Evolutionary conservation across 768 basidiomycete species (phyloP), one percentile per base, ranked within the genome.

Genomic region (Tremella yokohamensis): DNA sequence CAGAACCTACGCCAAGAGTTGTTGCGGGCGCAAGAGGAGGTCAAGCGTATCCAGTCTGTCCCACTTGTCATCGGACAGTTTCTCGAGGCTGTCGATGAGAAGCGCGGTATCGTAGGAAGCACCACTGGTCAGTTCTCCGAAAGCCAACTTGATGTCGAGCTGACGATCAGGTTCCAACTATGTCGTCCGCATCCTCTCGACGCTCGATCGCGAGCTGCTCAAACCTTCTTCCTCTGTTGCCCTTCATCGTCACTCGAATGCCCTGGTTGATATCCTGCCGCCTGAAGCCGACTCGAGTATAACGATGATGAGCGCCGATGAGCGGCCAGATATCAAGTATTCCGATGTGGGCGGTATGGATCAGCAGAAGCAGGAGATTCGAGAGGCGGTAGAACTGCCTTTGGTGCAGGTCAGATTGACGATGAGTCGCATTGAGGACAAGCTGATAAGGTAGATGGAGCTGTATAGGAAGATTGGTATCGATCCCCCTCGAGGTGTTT

Each of bases 381-480:
- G 94, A 62, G 96, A 99, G 79, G 94, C 94, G 3, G 96, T 99
- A 26, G 96, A 99, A 77, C 82, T 99, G 19, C 96, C 96, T 22
- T 80, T 80, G 26, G 68, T 66, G 2, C 75, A 77, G 68, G 75
- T 77, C 38, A 64, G 70, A 25, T 51, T 12, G 16, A 3, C 47
- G 18, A 15, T 25, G 19, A 9, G 1, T 52, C 8, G 25, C 3
- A 22, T 8, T 40, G 19, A 37, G 18, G 7, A 20, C 4, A 40
- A 49, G 56, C 61, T 64, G 64, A 62, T 42, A 11, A 90, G 54
- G n/a, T 88, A 99, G 78, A 94, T 94, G 75, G 94, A 99, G 72
- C 80, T 99, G 42, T 99, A 98, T 83, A 90, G 90, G 81, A 97
- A 98, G 81, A 99, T 99, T 71, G 96, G 96, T 65, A 99, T 99